phyloP scores from a whole-genome alignment of 2,329 filamentous ascomycete genomes.

The Venturia oleaginea region DNA sequence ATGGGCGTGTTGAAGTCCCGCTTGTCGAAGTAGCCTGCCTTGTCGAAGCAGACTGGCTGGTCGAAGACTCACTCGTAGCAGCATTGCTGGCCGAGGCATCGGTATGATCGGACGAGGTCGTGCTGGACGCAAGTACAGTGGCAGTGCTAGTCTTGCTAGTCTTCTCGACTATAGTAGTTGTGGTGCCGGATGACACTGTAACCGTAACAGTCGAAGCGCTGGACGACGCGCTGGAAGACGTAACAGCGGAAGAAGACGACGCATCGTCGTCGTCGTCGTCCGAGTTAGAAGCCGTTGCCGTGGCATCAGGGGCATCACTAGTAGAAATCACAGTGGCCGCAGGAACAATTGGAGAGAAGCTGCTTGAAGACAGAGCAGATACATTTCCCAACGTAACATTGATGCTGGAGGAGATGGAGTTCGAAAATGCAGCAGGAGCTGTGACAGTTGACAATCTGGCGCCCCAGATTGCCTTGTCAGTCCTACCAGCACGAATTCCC shows the following conservation, averaged over 20 bases:
- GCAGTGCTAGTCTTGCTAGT: background rate
- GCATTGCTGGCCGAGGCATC: too few relatives aligned
- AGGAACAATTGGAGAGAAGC: background rate
- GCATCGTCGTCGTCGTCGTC: too few relatives aligned
- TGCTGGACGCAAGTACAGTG: background rate
- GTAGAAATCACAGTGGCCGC: too few relatives aligned
- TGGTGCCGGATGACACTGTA: background rate
- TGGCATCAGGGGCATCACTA: too few relatives aligned
- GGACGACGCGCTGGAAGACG: background rate
- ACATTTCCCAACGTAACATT: background rate
- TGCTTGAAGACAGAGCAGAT: background rate
- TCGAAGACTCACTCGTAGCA: background rate
- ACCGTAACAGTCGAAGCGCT: background rate
- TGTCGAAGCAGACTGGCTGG: background rate
- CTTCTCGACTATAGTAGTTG: background rate
- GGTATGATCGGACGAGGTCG: too few relatives aligned
- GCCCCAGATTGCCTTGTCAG: background rate
- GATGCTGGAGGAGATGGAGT: background rate
- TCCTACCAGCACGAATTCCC: background rate
- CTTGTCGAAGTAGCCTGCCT: too few relatives aligned
- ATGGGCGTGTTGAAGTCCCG: too few relatives aligned
- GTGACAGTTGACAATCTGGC: background rate
- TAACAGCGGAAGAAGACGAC: too few relatives aligned
- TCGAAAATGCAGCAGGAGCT: background rate
- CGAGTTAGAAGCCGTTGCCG: too few relatives aligned